A percentile compares a stretch with the other conserved stretches of the same genome.
Conservation (phyloP, 371 early-diverging fungal genomes). For the Mortierella sp. region DNA sequence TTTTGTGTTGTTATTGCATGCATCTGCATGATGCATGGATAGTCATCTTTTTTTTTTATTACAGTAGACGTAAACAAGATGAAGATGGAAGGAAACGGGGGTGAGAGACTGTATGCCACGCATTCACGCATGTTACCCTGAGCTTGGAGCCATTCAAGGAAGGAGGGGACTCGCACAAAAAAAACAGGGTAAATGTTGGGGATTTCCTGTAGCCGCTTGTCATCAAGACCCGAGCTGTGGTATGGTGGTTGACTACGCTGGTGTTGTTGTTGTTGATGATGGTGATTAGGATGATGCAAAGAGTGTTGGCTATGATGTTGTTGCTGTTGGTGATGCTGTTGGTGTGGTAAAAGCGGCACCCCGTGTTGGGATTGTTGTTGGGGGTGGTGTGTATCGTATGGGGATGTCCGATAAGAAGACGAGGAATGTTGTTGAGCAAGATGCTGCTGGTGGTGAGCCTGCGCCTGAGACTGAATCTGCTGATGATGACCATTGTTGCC, state of each 20-base stretch:
- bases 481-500: conserved; percentile 25
- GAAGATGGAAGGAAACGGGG: not conserved
- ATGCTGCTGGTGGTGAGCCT: conserved; percentile 20
- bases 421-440: conserved; percentile 9
- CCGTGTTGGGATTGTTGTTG: conserved; percentile 10
- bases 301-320: conserved; percentile 13
- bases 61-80: not conserved
- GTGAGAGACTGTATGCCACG: not conserved
- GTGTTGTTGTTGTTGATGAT: conserved; percentile 2
- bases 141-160: not conserved
- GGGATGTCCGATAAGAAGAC: conserved; percentile 11
- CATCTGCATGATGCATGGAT: not conserved
- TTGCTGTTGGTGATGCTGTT: conserved; percentile 7
- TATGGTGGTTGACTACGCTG: not conserved
- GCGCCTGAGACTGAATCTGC: conserved; percentile 58
- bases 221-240: conserved; percentile 11
- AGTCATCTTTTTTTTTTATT: conserved; percentile 15
- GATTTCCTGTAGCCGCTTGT: conserved; percentile 40
- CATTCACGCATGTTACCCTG: not conserved
- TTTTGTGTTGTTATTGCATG: not conserved
- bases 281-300: conserved; percentile 14
- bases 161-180: not conserved
- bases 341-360: conserved; percentile 8
- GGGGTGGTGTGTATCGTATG: not conserved
- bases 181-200: conserved; percentile 38